phyloP scores from a whole-genome alignment of 352 stramenopile species.

The Phytophthora litchii region DNA sequence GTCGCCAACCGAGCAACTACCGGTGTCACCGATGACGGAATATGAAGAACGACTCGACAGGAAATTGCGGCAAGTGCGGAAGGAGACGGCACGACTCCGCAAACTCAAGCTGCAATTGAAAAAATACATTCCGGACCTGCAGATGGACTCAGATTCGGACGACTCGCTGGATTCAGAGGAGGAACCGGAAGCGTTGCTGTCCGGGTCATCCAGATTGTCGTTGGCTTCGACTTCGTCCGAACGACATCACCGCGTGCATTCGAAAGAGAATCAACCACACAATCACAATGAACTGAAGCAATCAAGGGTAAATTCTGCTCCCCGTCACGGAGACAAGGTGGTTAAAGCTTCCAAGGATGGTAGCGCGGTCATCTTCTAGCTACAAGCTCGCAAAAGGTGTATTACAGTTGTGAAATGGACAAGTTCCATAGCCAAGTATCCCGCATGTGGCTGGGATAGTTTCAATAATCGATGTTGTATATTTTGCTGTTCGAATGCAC shows the following conservation, averaged over 20 bases:
- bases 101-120: slow-evolving; percentile 51
- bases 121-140: slow-evolving; percentile 55
- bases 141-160: slow-evolving; percentile 46
- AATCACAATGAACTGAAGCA: slow-evolving; percentile 13
- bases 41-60: slow-evolving; percentile 50
- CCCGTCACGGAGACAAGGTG: slow-evolving; percentile 7
- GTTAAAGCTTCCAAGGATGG: slow-evolving; percentile 10
- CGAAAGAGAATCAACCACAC: slow-evolving; percentile 20
- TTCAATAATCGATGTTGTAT: slow-evolving; percentile 30
- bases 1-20: slow-evolving; percentile 15
- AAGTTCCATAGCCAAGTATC: slow-evolving; percentile 16
- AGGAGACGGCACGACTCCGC: slow-evolving; percentile 44
- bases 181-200: slow-evolving; percentile 24
- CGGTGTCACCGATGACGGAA: slow-evolving; percentile 33
- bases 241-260: slow-evolving; percentile 3
- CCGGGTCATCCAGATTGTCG: slow-evolving; percentile 24
- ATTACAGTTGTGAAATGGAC: slow-evolving; percentile 19
- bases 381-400: too few species aligned
- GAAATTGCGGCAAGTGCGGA: slow-evolving; percentile 51
- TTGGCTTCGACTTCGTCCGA: slow-evolving; percentile 21
- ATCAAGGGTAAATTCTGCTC: slow-evolving; percentile 12
- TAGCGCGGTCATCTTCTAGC: slow-evolving; percentile 9
- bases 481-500: slow-evolving; percentile 23
- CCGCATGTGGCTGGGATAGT: slow-evolving; percentile 1
- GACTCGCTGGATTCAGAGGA: slow-evolving; percentile 47